A percentile compares a stretch with the other conserved stretches of the same genome.
Evolutionary conservation across 768 basidiomycete species (phyloP).

Genomic region (Udeniomyces megalosporus): DNA sequence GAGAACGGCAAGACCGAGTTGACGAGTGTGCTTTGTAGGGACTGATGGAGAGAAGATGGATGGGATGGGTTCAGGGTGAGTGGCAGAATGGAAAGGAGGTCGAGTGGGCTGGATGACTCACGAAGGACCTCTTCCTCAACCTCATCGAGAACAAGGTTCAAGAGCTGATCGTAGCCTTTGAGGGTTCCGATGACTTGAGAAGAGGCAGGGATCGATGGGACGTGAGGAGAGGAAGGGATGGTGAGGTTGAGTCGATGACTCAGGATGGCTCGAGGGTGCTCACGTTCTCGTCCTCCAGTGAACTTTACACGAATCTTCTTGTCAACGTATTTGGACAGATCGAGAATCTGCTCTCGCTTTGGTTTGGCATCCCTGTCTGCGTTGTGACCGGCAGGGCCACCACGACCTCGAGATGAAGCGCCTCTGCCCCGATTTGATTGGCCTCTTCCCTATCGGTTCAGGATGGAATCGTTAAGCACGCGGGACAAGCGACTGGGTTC

Average conservation of each 20-base stretch:
- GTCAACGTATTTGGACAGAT: conserved; percentile 85
- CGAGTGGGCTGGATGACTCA: conserved; percentile 25
- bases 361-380: conserved; percentile 48
- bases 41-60: background rate
- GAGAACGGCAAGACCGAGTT: conserved; percentile 69
- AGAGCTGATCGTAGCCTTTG: conserved; percentile 89
- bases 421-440: conserved; percentile 28
- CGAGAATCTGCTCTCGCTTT: conserved; percentile 84
- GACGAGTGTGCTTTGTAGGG: conserved; percentile 23
- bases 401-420: conserved; percentile 25
- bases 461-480: background rate
- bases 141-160: conserved; percentile 93
- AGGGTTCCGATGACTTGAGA: conserved; percentile 65
- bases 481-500: background rate
- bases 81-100: background rate
- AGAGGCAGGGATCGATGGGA: background rate
- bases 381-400: conserved; percentile 36
- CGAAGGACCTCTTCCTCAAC: conserved; percentile 69
- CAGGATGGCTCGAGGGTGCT: background rate
- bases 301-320: conserved; percentile 89
- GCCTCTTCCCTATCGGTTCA: conserved; percentile 24
- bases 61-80: background rate
- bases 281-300: conserved; percentile 75
- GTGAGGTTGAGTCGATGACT: background rate
- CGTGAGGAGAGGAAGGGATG: background rate